Percentiles rank a stretch among this genome's conserved stretches.
phyloP scores from a whole-genome alignment of 148 eudicot genomes.

The Silene uniflora region DNA sequence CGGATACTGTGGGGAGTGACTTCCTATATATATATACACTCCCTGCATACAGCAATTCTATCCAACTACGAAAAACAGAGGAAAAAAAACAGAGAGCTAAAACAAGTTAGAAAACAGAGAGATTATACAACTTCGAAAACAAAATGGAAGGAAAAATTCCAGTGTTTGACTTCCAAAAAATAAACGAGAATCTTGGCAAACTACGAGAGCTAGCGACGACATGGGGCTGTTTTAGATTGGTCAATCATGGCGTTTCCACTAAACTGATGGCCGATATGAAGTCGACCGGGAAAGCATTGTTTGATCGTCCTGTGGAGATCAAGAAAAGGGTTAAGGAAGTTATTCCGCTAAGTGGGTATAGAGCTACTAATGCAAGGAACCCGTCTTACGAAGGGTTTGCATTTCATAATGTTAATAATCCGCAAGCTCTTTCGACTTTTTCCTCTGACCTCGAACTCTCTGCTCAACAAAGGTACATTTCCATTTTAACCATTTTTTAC shows the following conservation, averaged over 20 bases:
- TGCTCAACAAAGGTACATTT: neutral
- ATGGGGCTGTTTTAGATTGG: neutral
- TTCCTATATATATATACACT: too few relatives aligned
- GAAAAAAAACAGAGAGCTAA: too few relatives aligned
- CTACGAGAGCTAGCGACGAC: neutral
- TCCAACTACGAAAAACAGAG: too few relatives aligned
- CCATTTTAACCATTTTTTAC: too few relatives aligned
- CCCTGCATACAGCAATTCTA: too few relatives aligned
- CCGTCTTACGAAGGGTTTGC: neutral
- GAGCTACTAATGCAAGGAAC: neutral
- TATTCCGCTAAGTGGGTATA: neutral
- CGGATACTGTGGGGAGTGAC: too few relatives aligned
- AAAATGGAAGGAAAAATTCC: neutral
- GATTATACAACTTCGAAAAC: neutral
- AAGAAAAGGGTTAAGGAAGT: neutral
- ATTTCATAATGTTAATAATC: neutral
- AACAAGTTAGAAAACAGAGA: too few relatives aligned
- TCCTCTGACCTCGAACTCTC: neutral
- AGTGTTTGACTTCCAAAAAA: neutral
- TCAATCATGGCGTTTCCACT: neutral
- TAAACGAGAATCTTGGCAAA: neutral
- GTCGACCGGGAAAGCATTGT: neutral
- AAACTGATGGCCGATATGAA: neutral
- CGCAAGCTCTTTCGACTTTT: neutral
- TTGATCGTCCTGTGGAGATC: neutral